Base-by-base conservation (phyloP, 768 basidiomycete genomes). In the Sutorius australiensis region DNA sequence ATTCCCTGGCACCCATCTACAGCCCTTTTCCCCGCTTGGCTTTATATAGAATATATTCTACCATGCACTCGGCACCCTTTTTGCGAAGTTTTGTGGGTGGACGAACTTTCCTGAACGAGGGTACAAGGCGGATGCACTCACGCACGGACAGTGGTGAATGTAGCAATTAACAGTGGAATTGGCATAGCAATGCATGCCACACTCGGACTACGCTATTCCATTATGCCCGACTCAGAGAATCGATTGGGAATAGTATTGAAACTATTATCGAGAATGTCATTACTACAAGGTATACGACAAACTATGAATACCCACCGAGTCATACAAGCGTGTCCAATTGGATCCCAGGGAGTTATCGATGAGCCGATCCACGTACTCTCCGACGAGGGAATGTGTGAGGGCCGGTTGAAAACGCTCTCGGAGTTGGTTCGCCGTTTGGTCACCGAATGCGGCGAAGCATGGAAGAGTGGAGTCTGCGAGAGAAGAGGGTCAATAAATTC, bases 251-350 rank as follows among this genome's bases (percentile, higher is more conserved):
- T 93, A 93, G 67, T 94, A 95, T 77, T 95, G 92, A 72, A 87
- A 95, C 92, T 94, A 61, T 32, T 47, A 21, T 32, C 17, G 47
- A 19, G 30, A 30, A 34, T 31, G 33, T 53, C 17, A 17, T 24
- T 12, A 32, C 28, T 36, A 52, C 57, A 43, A 36, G 12, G 51
- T 19, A 37, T 19, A 46, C 30, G 39, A 32, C 37, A 11, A 36
- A 33, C 43, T 5, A 36, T 58, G 31, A 27, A 37, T 31, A 64
- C 87, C 63, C 64, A 92, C 91, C 55, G 92, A 97, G 71, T 99
- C 97, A 67, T 99, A 99, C 32, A 98, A 71, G 59, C 94, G 79
- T 34, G 97, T 98, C 88, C 95, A 98, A 56, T 90, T 86, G 31
- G 92, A 95, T 12, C 92, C 93, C 42, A 97, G 73, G 0, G 95